Percentiles rank a stretch among this genome's conserved stretches.
Evolutionary conservation across 2,329 filamentous ascomycete species (phyloP).

Genomic region (Beauveria scarabaeidicola): DNA sequence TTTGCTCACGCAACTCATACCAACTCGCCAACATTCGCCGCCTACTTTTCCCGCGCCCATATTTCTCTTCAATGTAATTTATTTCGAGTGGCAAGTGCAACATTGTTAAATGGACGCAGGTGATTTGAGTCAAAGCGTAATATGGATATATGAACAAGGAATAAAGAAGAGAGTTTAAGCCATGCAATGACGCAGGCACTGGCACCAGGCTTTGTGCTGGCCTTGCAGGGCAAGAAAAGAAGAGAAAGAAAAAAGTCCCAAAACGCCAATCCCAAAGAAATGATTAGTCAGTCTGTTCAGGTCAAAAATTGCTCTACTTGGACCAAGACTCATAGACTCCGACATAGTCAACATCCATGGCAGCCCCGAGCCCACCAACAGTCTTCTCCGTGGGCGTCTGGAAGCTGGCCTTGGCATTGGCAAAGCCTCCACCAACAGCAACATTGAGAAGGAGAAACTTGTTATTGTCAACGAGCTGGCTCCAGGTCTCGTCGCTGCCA

Average conservation of each 20-base stretch:
- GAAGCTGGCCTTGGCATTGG: constrained; percentile 24
- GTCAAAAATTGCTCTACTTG: not conserved
- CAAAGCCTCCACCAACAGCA: constrained; percentile 31
- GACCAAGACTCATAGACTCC: constrained; percentile 21
- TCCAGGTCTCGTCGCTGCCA: constrained; percentile 22
- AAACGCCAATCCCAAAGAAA: not conserved
- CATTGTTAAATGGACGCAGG: not conserved
- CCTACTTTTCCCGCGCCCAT: not conserved
- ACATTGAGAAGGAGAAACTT: constrained; percentile 32
- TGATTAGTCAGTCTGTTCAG: not conserved
- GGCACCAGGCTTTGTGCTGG: not conserved
- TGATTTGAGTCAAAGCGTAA: not conserved
- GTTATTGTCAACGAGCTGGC: constrained; percentile 19
- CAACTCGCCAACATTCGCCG: no score
- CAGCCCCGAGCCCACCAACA: constrained; percentile 21
- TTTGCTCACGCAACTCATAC: no score
- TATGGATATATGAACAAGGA: not conserved
- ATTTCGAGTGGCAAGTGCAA: not conserved
- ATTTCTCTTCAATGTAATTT: not conserved
- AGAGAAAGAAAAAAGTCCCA: no score
- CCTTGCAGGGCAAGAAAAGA: not conserved
- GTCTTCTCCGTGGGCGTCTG: constrained; percentile 27
- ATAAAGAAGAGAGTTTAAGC: not conserved
- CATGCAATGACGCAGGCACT: not conserved
- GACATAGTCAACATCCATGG: constrained; percentile 33